Conservation (phyloP, 177 flowering plant genomes). For the Tripterygium wilfordii region DNA sequence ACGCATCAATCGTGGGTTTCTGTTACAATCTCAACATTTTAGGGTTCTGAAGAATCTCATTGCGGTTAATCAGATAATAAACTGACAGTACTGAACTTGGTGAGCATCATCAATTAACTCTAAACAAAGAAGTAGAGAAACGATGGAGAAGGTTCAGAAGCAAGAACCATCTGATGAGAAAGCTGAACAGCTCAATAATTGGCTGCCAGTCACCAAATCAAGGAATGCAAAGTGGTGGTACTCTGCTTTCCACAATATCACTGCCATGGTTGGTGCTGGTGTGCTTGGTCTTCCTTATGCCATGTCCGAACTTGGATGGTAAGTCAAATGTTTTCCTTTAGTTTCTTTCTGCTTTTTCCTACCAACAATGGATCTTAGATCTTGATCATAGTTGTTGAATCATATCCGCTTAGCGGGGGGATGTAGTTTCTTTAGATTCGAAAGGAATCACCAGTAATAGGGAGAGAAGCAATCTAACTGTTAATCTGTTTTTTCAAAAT, state of each 20-base stretch:
- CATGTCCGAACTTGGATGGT: conserved; percentile 65
- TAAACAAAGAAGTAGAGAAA: background rate
- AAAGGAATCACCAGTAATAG: too few relatives aligned
- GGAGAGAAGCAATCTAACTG: too few relatives aligned
- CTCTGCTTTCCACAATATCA: conserved; percentile 65
- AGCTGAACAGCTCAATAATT: conserved; percentile 31
- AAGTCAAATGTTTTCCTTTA: background rate
- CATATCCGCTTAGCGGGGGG: too few relatives aligned
- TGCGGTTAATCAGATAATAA: too few relatives aligned
- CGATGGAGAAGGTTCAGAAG: background rate
- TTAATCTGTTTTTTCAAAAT: too few relatives aligned
- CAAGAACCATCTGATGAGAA: background rate
- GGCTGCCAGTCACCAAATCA: conserved; percentile 58
- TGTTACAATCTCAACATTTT: background rate
- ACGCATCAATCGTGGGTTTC: background rate
- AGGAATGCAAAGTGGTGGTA: conserved; percentile 60
- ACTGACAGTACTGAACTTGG: too few relatives aligned
- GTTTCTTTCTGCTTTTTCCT: background rate
- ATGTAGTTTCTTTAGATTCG: too few relatives aligned
- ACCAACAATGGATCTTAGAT: too few relatives aligned
- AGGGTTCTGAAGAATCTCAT: too few relatives aligned
- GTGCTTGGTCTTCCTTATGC: conserved; percentile 57
- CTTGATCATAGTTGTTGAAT: too few relatives aligned
- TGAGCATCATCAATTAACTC: too few relatives aligned
- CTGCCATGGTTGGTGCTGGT: conserved; percentile 71